These are phyloP conservation scores for Magnaporthales sp. DNA, from an alignment of 2,329 filamentous ascomycete genomes.

Conservation along the genomic window DNA sequence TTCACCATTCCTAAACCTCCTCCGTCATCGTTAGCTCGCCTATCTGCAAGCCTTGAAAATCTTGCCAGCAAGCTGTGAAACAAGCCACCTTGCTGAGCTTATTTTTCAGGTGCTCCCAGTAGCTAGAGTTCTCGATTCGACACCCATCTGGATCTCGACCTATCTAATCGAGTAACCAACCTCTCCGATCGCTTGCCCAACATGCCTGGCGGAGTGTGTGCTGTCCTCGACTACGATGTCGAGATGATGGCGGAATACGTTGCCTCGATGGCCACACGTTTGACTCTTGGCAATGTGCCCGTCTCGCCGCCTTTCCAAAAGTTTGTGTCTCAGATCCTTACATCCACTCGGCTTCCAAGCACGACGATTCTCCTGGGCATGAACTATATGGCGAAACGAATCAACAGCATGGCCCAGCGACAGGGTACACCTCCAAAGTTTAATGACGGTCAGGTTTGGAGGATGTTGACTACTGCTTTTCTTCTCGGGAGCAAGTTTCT, in stretches of 20 bases:
- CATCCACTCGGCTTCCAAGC: slow-evolving; percentile 80
- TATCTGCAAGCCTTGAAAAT: slow-evolving; percentile 29
- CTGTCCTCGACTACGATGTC: slow-evolving; percentile 94
- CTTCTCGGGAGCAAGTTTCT: slow-evolving; percentile 91
- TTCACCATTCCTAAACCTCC: slow-evolving; percentile 15
- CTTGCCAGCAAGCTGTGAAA: slow-evolving; percentile 18
- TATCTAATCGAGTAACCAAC: slow-evolving; percentile 10
- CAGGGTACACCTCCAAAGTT: slow-evolving; percentile 21
- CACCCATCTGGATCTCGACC: slow-evolving; percentile 9
- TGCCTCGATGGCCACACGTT: slow-evolving; percentile 68
- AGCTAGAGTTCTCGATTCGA: slow-evolving; percentile 17
- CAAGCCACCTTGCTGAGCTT: slow-evolving; percentile 16
- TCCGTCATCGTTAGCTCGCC: slow-evolving; percentile 8
- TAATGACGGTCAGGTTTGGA: slow-evolving; percentile 69
- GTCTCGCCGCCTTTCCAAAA: slow-evolving; percentile 63
- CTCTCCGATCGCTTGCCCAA: slow-evolving; percentile 26
- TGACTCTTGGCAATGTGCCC: slow-evolving; percentile 49
- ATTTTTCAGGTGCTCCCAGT: slow-evolving; percentile 28
- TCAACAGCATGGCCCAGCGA: slow-evolving; percentile 59
- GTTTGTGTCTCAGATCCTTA: slow-evolving; percentile 85
- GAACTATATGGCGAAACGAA: slow-evolving; percentile 77
- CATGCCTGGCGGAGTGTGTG: slow-evolving; percentile 78
- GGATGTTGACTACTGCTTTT: slow-evolving; percentile 76
- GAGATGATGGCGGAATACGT: slow-evolving; percentile 94
- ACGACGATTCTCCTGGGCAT: slow-evolving; percentile 86